phyloP scores from a whole-genome alignment of 1,284 basidiomycete genomes.

The Trichosporon sp. region DNA sequence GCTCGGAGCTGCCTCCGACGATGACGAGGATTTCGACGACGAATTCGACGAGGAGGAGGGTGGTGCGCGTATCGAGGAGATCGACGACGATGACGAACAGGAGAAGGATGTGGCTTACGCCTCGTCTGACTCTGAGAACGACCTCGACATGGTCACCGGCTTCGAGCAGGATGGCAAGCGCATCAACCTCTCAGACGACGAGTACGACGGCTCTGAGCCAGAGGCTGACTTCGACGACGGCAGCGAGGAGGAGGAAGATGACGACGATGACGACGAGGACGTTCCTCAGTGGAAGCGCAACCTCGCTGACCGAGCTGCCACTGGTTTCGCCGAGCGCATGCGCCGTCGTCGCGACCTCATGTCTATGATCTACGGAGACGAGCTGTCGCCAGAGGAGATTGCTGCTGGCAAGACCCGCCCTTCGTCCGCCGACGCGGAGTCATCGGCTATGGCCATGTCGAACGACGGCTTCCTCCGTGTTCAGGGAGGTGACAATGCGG shows the following conservation, averaged over 20 bases:
- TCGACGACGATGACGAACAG: constrained; percentile 41
- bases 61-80: constrained; percentile 40
- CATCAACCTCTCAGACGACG: constrained; percentile 44
- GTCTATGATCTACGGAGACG: constrained; percentile 74
- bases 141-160: constrained; percentile 45
- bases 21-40: constrained; percentile 42
- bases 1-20: constrained; percentile 43
- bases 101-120: constrained; percentile 60
- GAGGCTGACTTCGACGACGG: constrained; percentile 51
- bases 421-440: constrained; percentile 43
- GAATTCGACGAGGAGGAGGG: constrained; percentile 38
- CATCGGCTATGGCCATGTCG: constrained; percentile 33
- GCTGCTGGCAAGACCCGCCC: constrained; percentile 52
- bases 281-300: constrained; percentile 74
- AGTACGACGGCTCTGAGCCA: constrained; percentile 37
- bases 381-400: constrained; percentile 68
- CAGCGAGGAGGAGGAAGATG: constrained; percentile 47
- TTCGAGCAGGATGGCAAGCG: constrained; percentile 51
- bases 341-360: constrained; percentile 68
- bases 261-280: constrained; percentile 50
- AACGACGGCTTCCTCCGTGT: constrained; percentile 71
- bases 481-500: constrained; percentile 47
- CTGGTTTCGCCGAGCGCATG: constrained; percentile 53
- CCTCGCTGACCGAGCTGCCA: constrained; percentile 60
- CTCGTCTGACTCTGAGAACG: constrained; percentile 64